Evolutionary conservation across 202 grass and related monocot genomes (phyloP).

Genomic region (Cymbopogon flexuosus): DNA sequence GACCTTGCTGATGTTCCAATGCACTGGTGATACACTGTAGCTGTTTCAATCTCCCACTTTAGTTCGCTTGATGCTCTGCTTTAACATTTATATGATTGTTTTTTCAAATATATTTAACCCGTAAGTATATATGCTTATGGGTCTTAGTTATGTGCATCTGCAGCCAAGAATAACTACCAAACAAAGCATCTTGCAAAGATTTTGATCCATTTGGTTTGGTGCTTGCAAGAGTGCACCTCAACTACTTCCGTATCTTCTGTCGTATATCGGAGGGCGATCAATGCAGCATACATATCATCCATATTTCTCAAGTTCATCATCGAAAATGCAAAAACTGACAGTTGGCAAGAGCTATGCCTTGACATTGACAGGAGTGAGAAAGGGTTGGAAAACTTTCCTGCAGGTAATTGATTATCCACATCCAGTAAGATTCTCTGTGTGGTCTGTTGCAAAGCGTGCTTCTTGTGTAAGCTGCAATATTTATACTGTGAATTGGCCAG

Average conservation of each 20-base stretch:
- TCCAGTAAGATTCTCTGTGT: background rate
- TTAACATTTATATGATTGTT: background rate
- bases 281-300: constrained; percentile 93
- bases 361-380: constrained; percentile 74
- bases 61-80: constrained; percentile 4
- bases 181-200: constrained; percentile 93
- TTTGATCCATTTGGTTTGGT: constrained; percentile 93
- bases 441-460: constrained; percentile 1
- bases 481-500: background rate
- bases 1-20: constrained; percentile 1
- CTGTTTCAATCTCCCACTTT: background rate
- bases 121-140: constrained; percentile 6
- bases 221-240: constrained; percentile 66
- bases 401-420: constrained; percentile 50
- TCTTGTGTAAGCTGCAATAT: background rate
- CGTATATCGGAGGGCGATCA: constrained; percentile 68
- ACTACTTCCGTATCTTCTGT: constrained; percentile 45
- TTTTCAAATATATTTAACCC: constrained; percentile 2
- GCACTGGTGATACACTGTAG: background rate
- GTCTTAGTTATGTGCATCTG: constrained; percentile 39
- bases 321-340: constrained; percentile 70
- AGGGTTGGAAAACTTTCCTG: constrained; percentile 60
- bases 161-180: constrained; percentile 85
- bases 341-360: constrained; percentile 81
- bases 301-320: constrained; percentile 99